phyloP scores from a whole-genome alignment of 495 filamentous ascomycete genomes.

The Hyaloscypha finlandica region DNA sequence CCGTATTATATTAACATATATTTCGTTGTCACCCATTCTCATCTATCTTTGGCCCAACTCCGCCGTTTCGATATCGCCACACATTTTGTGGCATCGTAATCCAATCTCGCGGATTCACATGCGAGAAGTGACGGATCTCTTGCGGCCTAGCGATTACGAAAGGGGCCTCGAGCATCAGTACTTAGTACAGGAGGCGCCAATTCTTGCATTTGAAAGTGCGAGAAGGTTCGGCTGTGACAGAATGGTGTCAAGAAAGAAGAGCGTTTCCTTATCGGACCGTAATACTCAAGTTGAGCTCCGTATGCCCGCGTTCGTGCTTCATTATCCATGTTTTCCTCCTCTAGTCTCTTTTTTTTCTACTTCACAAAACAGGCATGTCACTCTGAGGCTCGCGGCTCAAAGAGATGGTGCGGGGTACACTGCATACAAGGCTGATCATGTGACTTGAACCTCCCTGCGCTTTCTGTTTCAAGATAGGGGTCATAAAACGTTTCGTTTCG shows the following conservation, averaged over 20 bases:
- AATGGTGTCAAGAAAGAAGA: not conserved
- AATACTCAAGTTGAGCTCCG: slow-evolving; percentile 2
- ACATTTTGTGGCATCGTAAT: not conserved
- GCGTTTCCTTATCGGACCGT: not conserved
- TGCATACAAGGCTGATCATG: not conserved
- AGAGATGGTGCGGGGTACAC: not conserved
- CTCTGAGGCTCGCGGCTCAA: slow-evolving; percentile 1
- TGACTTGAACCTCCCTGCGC: not conserved
- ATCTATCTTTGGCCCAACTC: not conserved
- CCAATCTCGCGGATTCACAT: not conserved
- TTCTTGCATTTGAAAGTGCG: not conserved
- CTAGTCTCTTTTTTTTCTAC: not conserved
- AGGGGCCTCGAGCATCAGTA: not conserved
- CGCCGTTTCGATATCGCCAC: slow-evolving; percentile 8
- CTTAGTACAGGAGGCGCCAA: not conserved
- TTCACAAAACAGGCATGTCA: not conserved
- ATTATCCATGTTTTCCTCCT: not conserved
- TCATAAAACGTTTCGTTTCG: not conserved
- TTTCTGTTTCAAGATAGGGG: not conserved
- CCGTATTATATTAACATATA: slow-evolving; percentile 10
- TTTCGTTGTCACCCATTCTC: not conserved
- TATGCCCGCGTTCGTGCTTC: slow-evolving; percentile 1
- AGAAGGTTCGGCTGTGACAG: not conserved
- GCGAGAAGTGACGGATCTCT: not conserved
- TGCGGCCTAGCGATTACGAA: slow-evolving; percentile 2